Percentiles rank a stretch among this genome's conserved stretches.
These are phyloP conservation scores for Teunomyces barrocoloradensis DNA, from an alignment of 805 yeast species.

Conservation along the genomic window DNA sequence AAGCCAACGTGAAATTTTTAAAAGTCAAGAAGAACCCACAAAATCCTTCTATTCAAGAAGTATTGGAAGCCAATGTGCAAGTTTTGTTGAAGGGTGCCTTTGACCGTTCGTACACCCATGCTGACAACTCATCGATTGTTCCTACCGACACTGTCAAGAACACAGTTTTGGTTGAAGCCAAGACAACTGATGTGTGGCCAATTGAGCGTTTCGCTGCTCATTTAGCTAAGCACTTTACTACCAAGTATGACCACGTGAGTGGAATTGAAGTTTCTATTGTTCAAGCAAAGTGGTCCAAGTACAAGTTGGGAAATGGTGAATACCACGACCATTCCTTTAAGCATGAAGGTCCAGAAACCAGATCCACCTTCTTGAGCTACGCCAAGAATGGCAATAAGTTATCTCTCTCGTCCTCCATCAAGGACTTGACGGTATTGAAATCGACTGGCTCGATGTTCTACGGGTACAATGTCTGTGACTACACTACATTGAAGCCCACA, in stretches of 20 bases:
- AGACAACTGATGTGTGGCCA: slow-evolving; percentile 82
- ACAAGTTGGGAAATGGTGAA: slow-evolving; percentile 62
- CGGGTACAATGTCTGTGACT: slow-evolving; percentile 83
- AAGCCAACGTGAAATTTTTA: slow-evolving; percentile 87
- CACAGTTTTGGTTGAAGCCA: slow-evolving; percentile 81
- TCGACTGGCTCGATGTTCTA: slow-evolving; percentile 92
- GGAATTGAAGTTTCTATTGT: slow-evolving; percentile 65
- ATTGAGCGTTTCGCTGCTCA: slow-evolving; percentile 87
- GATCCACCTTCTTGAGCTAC: slow-evolving; percentile 55
- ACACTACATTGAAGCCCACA: slow-evolving; percentile 83
- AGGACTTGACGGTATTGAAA: slow-evolving; percentile 80
- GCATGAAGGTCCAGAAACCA: slow-evolving; percentile 81
- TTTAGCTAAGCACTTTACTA: slow-evolving; percentile 75
- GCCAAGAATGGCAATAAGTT: slow-evolving; percentile 50
- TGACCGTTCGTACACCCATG: slow-evolving; percentile 78
- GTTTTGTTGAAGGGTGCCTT: slow-evolving; percentile 75
- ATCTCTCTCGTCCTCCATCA: slow-evolving; percentile 63
- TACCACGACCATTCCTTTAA: slow-evolving; percentile 80
- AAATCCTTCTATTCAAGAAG: slow-evolving; percentile 73
- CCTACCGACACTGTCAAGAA: slow-evolving; percentile 95
- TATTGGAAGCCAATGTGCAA: slow-evolving; percentile 80
- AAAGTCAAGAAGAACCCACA: slow-evolving; percentile 78
- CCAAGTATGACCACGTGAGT: slow-evolving; percentile 72
- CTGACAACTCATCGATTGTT: slow-evolving; percentile 84
- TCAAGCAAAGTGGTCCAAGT: slow-evolving; percentile 81